Base-by-base conservation (phyloP, 345 rosid species). In the Boechera retrofracta region DNA sequence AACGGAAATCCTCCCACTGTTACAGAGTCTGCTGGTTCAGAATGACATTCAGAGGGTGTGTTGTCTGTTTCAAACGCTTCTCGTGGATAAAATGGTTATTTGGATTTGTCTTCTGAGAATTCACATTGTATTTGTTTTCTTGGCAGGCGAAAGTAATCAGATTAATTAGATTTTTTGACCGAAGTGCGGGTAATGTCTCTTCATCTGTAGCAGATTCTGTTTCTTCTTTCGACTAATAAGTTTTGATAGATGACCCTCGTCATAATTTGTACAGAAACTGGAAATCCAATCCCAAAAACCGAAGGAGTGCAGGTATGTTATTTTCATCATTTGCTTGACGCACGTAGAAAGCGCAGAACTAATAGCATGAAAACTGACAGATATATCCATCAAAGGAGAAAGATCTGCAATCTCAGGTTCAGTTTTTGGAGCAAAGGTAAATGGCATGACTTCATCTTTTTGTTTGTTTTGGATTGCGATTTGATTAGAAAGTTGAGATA, bases 111-210 rank as follows among this genome's bases (percentile, higher is more conserved):
- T 12, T 64, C 4, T 41, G 35, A 79, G 51, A 21, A 1, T 28
- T 75, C 2, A 66, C 12, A 49, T 24, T 38, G 29, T 72, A 59
- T 83, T 54, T 73, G 32, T 21, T 67, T 52, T 52, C 39, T 60
- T 82, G 74, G 75, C 96, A 94, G 98, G 98, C 87, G 32, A 94
- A 90, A 88, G 81, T 94, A 70, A 41, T 88, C 67, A 87, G 87
- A 83, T 71, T 92, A 83, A 87, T 94, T 59, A 90, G 85, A 74
- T 76, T 51, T 67, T 79, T 86, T 83, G 96, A 87, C 83, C 88
- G 81, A 84, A 75, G 48, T 41, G 82, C 88, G 38, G 97, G 98
- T 44, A 42, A 3, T 44, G 48, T 42, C 47, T 42, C 8, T 4
- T 42, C 13, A 12, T 44, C 5, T 12, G n/a, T 4, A 44, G 48